These are phyloP conservation scores for Nephelium lappaceum DNA, from an alignment of 345 rosid genomes.

Conservation along the genomic window DNA sequence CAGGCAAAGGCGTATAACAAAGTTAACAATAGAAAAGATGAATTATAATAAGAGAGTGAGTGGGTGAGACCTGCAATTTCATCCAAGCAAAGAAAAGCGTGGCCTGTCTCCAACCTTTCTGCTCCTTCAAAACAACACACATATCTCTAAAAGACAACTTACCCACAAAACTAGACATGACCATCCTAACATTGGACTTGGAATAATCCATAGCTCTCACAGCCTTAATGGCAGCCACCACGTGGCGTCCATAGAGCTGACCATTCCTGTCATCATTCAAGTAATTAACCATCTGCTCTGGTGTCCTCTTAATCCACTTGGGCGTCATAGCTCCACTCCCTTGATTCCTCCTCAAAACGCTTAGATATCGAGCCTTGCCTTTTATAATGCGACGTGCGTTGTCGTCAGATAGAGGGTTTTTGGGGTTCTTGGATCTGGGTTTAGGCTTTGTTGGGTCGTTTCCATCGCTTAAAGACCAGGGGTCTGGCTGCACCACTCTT, in stretches of 20 bases:
- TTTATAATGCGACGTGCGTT: constrained; percentile 84
- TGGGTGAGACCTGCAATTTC: constrained; percentile 71
- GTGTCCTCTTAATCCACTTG: constrained; percentile 82
- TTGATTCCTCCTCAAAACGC: constrained; percentile 73
- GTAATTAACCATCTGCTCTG: constrained; percentile 90
- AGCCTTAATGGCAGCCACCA: constrained; percentile 76
- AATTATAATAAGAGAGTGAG: too few species aligned
- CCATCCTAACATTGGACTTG: constrained; percentile 55
- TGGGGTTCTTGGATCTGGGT: constrained; percentile 63
- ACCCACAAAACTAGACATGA: constrained; percentile 80
- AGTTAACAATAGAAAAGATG: too few species aligned
- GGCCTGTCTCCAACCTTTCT: constrained; percentile 82
- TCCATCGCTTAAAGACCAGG: constrained; percentile 86
- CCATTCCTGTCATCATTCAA: constrained; percentile 77
- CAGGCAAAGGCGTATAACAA: too few species aligned
- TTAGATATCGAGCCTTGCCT: constrained; percentile 66
- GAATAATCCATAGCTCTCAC: constrained; percentile 56
- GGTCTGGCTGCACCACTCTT: constrained; percentile 57
- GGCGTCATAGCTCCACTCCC: constrained; percentile 76
- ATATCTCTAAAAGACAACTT: constrained; percentile 81
- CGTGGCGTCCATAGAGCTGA: constrained; percentile 78
- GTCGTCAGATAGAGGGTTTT: constrained; percentile 75
- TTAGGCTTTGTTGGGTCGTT: constrained; percentile 57
- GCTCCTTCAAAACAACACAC: constrained; percentile 91
- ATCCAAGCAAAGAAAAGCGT: constrained; percentile 87